Conservation (phyloP, 2,329 filamentous ascomycete genomes). For the Venturia nashicola region DNA sequence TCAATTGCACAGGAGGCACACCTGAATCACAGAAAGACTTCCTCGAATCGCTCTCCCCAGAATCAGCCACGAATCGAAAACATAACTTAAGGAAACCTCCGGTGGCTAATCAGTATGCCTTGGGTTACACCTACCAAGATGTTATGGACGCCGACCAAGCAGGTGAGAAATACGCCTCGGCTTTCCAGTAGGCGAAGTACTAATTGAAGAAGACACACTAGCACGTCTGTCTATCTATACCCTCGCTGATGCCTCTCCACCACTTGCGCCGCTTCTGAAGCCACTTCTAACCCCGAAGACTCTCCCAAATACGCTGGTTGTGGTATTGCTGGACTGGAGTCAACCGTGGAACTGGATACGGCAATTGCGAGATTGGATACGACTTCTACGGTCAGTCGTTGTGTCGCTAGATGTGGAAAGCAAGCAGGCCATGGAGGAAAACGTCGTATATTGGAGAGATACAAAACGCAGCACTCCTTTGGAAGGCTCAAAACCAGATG, state of each 20-base stretch:
- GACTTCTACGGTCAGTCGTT: conserved; percentile 66
- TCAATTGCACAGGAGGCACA: conserved; percentile 51
- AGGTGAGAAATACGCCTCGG: conserved; percentile 37
- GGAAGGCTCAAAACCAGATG: conserved; percentile 25
- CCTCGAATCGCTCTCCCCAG: conserved; percentile 41
- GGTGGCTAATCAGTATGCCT: conserved; percentile 80
- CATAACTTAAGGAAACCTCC: conserved; percentile 48
- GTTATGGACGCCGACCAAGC: conserved; percentile 90
- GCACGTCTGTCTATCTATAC: conserved; percentile 83
- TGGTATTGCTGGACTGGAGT: conserved; percentile 91
- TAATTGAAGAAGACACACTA: conserved; percentile 55
- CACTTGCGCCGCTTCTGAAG: conserved; percentile 71
- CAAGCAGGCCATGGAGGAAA: conserved; percentile 75
- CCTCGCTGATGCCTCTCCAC: conserved; percentile 69
- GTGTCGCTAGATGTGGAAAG: conserved; percentile 61
- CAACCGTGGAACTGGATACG: conserved; percentile 88
- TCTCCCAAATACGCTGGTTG: conserved; percentile 72
- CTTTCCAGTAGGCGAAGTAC: background rate
- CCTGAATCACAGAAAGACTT: conserved; percentile 78
- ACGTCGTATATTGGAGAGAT: conserved; percentile 69
- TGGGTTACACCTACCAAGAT: conserved; percentile 93
- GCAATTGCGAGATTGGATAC: conserved; percentile 79
- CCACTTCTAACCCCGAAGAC: conserved; percentile 75
- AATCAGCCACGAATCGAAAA: conserved; percentile 30
- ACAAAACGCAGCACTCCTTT: conserved; percentile 41